These are phyloP conservation scores for Lentinula novae-zelandiae DNA, from an alignment of 1,284 basidiomycete species.

Conservation along the genomic window DNA sequence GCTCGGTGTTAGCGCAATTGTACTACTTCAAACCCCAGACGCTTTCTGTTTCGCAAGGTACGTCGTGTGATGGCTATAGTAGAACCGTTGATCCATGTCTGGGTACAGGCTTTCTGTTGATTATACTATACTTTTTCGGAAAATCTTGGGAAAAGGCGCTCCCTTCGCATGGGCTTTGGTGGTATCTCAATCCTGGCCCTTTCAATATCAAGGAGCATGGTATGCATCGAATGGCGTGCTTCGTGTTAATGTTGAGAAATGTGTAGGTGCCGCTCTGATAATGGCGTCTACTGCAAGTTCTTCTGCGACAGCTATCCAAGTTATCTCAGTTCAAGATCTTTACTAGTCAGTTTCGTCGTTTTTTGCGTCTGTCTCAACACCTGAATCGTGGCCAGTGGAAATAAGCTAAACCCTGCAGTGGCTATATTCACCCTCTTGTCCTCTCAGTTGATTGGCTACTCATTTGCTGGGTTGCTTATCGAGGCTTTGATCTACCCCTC, in stretches of 20 bases:
- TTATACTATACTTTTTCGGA: slow-evolving; percentile 16
- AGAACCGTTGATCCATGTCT: not conserved
- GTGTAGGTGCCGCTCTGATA: slow-evolving; percentile 22
- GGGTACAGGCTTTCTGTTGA: slow-evolving; percentile 13
- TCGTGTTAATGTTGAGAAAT: too few relatives aligned
- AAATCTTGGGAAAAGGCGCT: slow-evolving; percentile 15
- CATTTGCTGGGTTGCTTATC: slow-evolving; percentile 18
- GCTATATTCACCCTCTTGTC: slow-evolving; percentile 32
- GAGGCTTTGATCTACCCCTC: slow-evolving; percentile 17
- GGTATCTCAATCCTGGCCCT: slow-evolving; percentile 17
- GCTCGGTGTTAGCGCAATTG: slow-evolving; percentile 17
- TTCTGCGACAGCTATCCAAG: slow-evolving; percentile 33
- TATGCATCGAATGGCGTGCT: not conserved
- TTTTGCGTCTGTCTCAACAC: not conserved
- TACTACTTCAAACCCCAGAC: slow-evolving; percentile 21
- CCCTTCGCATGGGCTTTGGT: slow-evolving; percentile 15
- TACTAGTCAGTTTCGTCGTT: slow-evolving; percentile 21
- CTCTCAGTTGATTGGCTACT: slow-evolving; percentile 30
- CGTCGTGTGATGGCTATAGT: not conserved
- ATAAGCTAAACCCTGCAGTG: slow-evolving; percentile 25
- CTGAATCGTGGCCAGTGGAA: slow-evolving; percentile 17
- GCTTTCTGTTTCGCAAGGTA: slow-evolving; percentile 16
- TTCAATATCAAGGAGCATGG: slow-evolving; percentile 8
- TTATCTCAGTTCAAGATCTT: slow-evolving; percentile 33
- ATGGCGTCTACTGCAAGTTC: slow-evolving; percentile 31